Conservation (phyloP, 2,329 filamentous ascomycete species). For the Cladosporium sp. region DNA sequence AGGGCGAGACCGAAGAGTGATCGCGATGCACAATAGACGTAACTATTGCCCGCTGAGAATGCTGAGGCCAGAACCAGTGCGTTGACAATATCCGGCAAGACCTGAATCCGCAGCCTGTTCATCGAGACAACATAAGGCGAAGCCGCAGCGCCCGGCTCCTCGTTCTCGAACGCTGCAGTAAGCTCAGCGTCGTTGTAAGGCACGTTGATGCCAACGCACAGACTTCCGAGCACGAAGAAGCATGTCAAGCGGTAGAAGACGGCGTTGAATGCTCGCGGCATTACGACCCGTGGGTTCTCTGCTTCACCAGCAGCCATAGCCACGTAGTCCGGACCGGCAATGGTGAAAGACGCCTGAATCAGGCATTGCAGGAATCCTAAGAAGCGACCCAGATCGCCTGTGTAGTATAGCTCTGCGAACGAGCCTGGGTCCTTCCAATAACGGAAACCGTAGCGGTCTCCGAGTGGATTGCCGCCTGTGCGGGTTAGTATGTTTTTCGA, state of each 20-base stretch:
- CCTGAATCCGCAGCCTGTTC: slow-evolving; percentile 62
- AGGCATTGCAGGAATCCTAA: slow-evolving; percentile 76
- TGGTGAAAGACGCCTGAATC: slow-evolving; percentile 69
- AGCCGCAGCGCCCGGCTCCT: slow-evolving; percentile 63
- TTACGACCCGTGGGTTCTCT: slow-evolving; percentile 67
- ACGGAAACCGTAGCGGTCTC: slow-evolving; percentile 72
- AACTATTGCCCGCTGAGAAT: slow-evolving; percentile 69
- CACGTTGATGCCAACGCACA: slow-evolving; percentile 72
- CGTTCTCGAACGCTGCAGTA: slow-evolving; percentile 59
- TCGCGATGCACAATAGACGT: slow-evolving; percentile 67
- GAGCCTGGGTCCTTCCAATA: slow-evolving; percentile 66
- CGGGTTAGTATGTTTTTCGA: not conserved
- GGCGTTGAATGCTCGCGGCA: slow-evolving; percentile 75
- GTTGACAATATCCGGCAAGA: slow-evolving; percentile 72
- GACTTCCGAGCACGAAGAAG: slow-evolving; percentile 74
- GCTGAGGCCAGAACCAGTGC: slow-evolving; percentile 68
- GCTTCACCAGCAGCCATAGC: slow-evolving; percentile 68
- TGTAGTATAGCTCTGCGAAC: slow-evolving; percentile 59
- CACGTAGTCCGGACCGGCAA: slow-evolving; percentile 69
- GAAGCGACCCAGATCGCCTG: slow-evolving; percentile 68
- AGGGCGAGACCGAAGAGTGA: slow-evolving; percentile 68
- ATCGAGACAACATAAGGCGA: slow-evolving; percentile 70
- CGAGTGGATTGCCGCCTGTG: slow-evolving; percentile 64
- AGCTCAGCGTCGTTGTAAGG: slow-evolving; percentile 68
- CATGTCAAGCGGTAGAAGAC: slow-evolving; percentile 76